Base-by-base conservation (phyloP, 176 grass and related monocot genomes). In the Ensete glaucum region DNA sequence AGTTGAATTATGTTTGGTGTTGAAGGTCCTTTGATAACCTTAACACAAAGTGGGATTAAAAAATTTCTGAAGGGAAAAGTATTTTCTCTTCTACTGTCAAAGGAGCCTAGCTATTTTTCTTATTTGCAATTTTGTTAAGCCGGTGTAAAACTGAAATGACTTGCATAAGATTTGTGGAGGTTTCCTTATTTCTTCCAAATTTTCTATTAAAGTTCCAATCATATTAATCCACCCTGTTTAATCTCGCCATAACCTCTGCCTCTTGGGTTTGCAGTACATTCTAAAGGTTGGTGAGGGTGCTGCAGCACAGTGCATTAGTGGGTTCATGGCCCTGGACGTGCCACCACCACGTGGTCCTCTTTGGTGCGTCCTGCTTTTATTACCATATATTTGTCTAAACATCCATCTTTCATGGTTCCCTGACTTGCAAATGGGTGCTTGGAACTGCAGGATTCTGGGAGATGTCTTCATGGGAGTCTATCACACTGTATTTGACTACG, bases 271-370 rank as follows among this genome's bases (percentile, higher is more conserved):
- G 78, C 75, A 88, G 86, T 92, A 92, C 62, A 82, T 92, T 62
- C 83, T 92, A 50, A 88, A 86, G 78, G 27, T 88, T 76, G 81
- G 89, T 9, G 75, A 88, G 13, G 89, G 89, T 8, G 78, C 72
- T 25, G 7, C 51, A 69, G 75, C 85, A 15, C 85, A 83, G 2
- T 92, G 89, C 81, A 84, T 92, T 1, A 92, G 89, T 59, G 86
- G 89, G 67, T 92, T 92, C 75, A 84, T 78, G 13, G 81, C 81
- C 17, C 76, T 92, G 72, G 89, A 88, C 67, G 26, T 92, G 11
- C 77, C 67, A 14, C 85, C 85, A 79, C 89, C 89, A 21, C 7
- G 80, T 50, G 89, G 89, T 34, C 89, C 89, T 59, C 83, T 88
- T 25, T 92, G 89, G 89, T 92, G 12, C 29, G 66, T 69, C 1